Evolutionary conservation across 352 stramenopile species (phyloP).

Genomic region (Pythium scleroteichum): DNA sequence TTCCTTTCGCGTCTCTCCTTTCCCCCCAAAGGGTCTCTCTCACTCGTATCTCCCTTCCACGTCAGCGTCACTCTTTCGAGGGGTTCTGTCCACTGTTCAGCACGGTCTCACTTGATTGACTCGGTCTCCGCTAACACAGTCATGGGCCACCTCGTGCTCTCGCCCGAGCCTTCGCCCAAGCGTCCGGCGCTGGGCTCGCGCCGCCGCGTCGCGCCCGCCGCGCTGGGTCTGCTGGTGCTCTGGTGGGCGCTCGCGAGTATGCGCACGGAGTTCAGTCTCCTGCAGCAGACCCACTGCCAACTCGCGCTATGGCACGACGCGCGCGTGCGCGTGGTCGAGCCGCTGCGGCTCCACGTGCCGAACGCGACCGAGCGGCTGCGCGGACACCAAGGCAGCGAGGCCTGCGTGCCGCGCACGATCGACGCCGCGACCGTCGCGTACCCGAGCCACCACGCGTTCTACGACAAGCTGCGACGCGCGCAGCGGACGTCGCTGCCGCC

Average conservation of each 20-base stretch:
- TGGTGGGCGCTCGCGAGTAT: neutral
- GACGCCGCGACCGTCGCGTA: slow-evolving; percentile 13
- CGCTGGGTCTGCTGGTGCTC: neutral
- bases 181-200: neutral
- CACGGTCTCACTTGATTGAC: no score
- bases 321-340: slow-evolving; percentile 5
- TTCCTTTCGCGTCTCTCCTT: no score
- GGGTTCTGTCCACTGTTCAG: no score
- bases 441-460: slow-evolving; percentile 19
- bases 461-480: slow-evolving; percentile 13
- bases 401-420: slow-evolving; percentile 15
- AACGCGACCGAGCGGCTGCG: neutral
- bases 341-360: neutral
- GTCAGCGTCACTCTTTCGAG: no score
- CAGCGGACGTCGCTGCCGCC: slow-evolving; percentile 5
- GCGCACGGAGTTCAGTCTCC: slow-evolving; percentile 10
- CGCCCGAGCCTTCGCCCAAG: no score
- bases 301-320: slow-evolving; percentile 4
- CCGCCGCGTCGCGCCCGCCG: neutral
- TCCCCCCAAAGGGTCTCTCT: no score
- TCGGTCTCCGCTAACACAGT: no score
- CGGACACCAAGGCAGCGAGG: neutral
- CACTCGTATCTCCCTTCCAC: no score
- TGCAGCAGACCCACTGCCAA: slow-evolving; percentile 12
- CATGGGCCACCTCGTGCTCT: no score